Percentiles rank a stretch among this genome's conserved stretches.
These are phyloP conservation scores for Yarrowia alimentaria DNA, from an alignment of 805 yeast species.

Conservation along the genomic window DNA sequence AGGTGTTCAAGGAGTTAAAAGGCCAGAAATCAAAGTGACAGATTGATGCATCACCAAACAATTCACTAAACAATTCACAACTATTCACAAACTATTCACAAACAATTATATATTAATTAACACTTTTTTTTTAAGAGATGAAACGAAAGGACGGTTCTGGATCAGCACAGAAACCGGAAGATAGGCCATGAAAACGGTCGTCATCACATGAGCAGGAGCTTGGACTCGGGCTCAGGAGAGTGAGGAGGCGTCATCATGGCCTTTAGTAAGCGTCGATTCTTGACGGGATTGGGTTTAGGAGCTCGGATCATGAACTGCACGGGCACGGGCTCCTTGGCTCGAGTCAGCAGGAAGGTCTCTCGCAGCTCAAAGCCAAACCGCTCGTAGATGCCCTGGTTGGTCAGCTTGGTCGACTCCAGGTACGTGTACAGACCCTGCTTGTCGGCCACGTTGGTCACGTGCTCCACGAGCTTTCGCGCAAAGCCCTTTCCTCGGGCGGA, in stretches of 20 bases:
- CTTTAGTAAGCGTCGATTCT: conserved; percentile 25
- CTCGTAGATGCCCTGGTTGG: conserved; percentile 52
- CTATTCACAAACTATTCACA: too few species aligned
- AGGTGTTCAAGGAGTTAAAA: too few species aligned
- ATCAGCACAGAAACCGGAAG: conserved; percentile 1
- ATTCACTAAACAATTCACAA: too few species aligned
- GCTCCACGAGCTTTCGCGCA: conserved; percentile 52
- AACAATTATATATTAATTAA: too few species aligned
- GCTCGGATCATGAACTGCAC: conserved; percentile 36
- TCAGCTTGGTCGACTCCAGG: conserved; percentile 56
- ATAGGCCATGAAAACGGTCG: conserved; percentile 24
- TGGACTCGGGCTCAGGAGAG: conserved; percentile 25
- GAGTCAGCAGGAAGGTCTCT: conserved; percentile 28
- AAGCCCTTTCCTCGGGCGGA: conserved; percentile 59
- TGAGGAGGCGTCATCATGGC: conserved; percentile 27
- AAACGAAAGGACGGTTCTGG: conserved; percentile 11
- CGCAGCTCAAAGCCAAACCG: conserved; percentile 48
- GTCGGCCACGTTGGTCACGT: conserved; percentile 47
- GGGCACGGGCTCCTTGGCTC: conserved; percentile 29
- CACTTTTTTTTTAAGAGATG: neutral
- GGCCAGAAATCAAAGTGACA: too few species aligned
- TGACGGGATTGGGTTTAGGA: conserved; percentile 29
- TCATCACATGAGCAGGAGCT: conserved; percentile 23
- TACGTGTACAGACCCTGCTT: conserved; percentile 44
- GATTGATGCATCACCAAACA: too few species aligned